These are phyloP conservation scores for Myxozyma monticola DNA, from an alignment of 805 yeast genomes.

Conservation along the genomic window DNA sequence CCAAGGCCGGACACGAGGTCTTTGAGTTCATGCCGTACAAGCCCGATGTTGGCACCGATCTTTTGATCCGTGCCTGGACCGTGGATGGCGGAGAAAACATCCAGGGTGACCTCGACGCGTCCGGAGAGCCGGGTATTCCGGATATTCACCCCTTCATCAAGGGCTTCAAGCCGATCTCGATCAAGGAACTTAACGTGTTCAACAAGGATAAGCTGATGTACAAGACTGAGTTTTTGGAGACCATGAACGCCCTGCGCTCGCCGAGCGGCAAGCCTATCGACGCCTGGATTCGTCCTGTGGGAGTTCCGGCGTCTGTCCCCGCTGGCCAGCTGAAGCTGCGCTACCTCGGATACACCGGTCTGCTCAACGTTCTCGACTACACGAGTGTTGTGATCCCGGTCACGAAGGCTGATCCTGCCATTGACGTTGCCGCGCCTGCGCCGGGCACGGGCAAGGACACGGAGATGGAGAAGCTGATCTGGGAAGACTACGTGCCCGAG, in stretches of 20 bases:
- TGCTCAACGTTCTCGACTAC: conserved; percentile 48
- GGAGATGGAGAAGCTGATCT: conserved; percentile 17
- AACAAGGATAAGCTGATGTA: conserved; percentile 31
- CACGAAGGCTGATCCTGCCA: conserved; percentile 44
- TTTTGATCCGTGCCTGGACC: conserved; percentile 27
- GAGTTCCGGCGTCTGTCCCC: conserved; percentile 21
- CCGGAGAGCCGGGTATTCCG: conserved; percentile 31
- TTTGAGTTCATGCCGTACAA: conserved; percentile 48
- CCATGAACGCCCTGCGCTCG: conserved; percentile 23
- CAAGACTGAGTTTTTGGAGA: conserved; percentile 29
- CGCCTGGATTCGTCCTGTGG: conserved; percentile 45
- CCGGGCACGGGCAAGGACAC: conserved; percentile 22
- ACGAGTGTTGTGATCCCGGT: conserved; percentile 50
- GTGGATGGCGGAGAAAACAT: conserved; percentile 31
- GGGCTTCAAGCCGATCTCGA: conserved; percentile 22
- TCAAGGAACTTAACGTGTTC: conserved; percentile 17
- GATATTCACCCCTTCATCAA: conserved; percentile 26
- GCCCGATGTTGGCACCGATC: conserved; percentile 23
- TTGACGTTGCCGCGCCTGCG: conserved; percentile 26
- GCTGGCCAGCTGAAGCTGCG: conserved; percentile 29
- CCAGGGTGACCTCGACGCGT: conserved; percentile 25
- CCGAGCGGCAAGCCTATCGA: conserved; percentile 45
- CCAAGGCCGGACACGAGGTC: conserved; percentile 50
- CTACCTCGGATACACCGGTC: conserved; percentile 41
- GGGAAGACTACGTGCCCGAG: conserved; percentile 46